Conservation (phyloP, 176 grass and related monocot genomes). For the Lolium rigidum region DNA sequence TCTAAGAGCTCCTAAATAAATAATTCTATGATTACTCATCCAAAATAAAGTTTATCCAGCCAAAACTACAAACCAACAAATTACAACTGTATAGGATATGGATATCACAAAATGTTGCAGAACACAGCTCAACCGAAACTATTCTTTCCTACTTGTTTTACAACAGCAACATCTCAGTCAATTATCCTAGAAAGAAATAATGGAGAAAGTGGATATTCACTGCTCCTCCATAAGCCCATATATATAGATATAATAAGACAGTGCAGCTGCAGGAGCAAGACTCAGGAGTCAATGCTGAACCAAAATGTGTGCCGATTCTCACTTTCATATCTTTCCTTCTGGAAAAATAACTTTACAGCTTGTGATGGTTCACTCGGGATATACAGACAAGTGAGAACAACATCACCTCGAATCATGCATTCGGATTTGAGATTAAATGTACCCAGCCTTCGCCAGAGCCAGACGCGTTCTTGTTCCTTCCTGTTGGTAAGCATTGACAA, state of each 20-base stretch:
- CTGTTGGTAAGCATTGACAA: conserved; percentile 24
- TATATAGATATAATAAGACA: conserved; percentile 31
- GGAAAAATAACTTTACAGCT: conserved; percentile 77
- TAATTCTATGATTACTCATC: conserved; percentile 27
- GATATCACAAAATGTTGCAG: conserved; percentile 39
- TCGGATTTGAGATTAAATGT: conserved; percentile 24
- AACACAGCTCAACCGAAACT: conserved; percentile 40
- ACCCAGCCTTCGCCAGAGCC: conserved; percentile 25
- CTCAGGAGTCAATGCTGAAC: conserved; percentile 44
- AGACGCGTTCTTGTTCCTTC: conserved; percentile 23
- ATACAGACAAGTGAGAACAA: conserved; percentile 52
- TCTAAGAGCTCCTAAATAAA: conserved; percentile 13
- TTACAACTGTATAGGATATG: conserved; percentile 47
- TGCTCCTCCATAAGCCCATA: conserved; percentile 56
- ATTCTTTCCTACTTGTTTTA: conserved; percentile 53
- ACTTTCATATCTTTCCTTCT: conserved; percentile 63
- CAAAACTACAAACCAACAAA: conserved; percentile 50
- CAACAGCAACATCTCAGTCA: conserved; percentile 49
- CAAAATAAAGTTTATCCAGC: conserved; percentile 26
- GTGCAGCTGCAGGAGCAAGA: conserved; percentile 35
- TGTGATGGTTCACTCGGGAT: conserved; percentile 52
- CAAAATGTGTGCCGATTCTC: conserved; percentile 36
- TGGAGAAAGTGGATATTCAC: conserved; percentile 58
- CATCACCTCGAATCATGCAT: conserved; percentile 46
- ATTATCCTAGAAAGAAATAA: conserved; percentile 48